A percentile compares a stretch with the other conserved stretches of the same genome.
phyloP scores from a whole-genome alignment of 352 stramenopile species.

The Phytophthora megakarya region DNA sequence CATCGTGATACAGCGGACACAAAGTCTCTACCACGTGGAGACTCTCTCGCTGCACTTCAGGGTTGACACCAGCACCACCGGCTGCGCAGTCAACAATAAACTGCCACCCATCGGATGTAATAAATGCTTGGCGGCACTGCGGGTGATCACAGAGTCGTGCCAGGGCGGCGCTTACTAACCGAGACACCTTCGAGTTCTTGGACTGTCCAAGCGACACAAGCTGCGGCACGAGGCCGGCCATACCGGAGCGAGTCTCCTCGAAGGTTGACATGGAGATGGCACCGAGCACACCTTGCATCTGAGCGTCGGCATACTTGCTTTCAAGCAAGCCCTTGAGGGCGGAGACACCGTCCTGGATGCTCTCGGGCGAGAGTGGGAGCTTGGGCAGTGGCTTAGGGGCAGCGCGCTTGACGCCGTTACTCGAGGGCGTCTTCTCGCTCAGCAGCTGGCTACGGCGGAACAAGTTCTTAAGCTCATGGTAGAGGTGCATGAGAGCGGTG shows the following conservation, averaged over 20 bases:
- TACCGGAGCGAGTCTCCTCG: constrained; percentile 59
- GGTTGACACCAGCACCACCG: constrained; percentile 58
- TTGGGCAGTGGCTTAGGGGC: constrained; percentile 68
- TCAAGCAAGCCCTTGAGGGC: constrained; percentile 73
- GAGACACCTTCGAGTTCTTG: constrained; percentile 58
- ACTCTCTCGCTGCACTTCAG: constrained; percentile 84
- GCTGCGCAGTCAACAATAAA: constrained; percentile 82
- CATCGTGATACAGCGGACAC: constrained; percentile 81
- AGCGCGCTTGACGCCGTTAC: constrained; percentile 65
- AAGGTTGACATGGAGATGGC: constrained; percentile 78
- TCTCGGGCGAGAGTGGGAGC: constrained; percentile 47
- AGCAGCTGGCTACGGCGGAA: constrained; percentile 81
- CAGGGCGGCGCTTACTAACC: constrained; percentile 74
- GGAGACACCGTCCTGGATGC: constrained; percentile 59
- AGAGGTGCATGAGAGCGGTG: constrained; percentile 79
- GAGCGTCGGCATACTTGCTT: constrained; percentile 77
- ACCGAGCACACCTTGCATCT: constrained; percentile 83
- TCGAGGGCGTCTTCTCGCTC: constrained; percentile 52
- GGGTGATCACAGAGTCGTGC: constrained; percentile 84
- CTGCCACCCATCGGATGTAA: constrained; percentile 82
- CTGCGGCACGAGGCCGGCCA: constrained; percentile 71
- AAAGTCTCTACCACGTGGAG: constrained; percentile 88
- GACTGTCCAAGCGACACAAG: constrained; percentile 71
- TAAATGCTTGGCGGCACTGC: constrained; percentile 81
- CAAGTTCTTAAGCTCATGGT: constrained; percentile 74